Evolutionary conservation across 139 green algal genomes (phyloP).

Genomic region (Ulvella scutata): DNA sequence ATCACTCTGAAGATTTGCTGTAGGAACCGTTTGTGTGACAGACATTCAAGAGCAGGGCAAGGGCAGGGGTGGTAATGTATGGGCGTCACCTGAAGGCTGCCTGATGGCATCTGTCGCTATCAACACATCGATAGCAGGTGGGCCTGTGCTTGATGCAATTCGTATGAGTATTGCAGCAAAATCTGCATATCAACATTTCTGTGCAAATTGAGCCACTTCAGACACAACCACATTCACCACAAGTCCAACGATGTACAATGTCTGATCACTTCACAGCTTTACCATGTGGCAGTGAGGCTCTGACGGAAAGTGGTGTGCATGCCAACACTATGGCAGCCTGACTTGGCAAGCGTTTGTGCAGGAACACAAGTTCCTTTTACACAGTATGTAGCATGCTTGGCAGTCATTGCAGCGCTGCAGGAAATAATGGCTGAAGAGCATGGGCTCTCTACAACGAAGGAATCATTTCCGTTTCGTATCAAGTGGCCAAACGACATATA

Average conservation of each 20-base stretch:
- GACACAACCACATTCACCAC: no score
- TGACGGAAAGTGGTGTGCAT: not conserved
- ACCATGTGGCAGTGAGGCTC: no score
- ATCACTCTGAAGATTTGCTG: not conserved
- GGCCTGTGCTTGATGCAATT: not conserved
- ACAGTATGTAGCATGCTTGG: conserved; percentile 85
- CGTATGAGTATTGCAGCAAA: no score
- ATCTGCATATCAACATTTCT: no score
- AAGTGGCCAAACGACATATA: conserved; percentile 99
- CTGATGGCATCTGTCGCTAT: conserved; percentile 56
- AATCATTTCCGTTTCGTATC: conserved; percentile 54
- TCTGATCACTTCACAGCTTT: no score
- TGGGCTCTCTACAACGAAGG: not conserved
- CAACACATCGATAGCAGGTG: no score
- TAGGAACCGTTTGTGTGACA: not conserved
- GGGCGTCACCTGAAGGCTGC: conserved; percentile 74
- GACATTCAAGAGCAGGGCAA: not conserved
- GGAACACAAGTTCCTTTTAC: conserved; percentile 69
- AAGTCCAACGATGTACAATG: no score
- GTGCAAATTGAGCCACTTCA: no score
- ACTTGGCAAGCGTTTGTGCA: not conserved
- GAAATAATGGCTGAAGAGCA: conserved; percentile 5
- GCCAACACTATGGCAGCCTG: not conserved
- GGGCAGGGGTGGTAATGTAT: conserved; percentile 71
- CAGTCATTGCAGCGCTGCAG: conserved; percentile 62